phyloP scores from a whole-genome alignment of 2,329 filamentous ascomycete genomes.

The Exophiala oligosperma region DNA sequence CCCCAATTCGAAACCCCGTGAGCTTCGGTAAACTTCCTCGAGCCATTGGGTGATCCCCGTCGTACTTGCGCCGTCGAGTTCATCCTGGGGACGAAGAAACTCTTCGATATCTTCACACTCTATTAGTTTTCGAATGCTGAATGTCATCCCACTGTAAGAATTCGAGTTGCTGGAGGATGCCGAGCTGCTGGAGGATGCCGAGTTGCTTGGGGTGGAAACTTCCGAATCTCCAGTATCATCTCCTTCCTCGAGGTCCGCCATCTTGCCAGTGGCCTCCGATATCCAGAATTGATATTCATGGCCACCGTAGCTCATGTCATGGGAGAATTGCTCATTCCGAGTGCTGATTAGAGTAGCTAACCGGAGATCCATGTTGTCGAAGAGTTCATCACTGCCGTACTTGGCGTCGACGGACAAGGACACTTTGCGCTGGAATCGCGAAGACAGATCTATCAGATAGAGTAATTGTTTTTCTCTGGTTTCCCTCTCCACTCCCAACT shows the following conservation, averaged over 20 bases:
- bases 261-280: background rate
- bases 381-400: slow-evolving; percentile 38
- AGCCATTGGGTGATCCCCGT: background rate
- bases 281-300: slow-evolving; percentile 31
- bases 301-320: slow-evolving; percentile 29
- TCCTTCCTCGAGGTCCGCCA: too few species aligned
- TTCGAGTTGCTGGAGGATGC: too few species aligned
- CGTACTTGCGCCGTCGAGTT: too few species aligned
- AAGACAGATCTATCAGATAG: slow-evolving; percentile 41
- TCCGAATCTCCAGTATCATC: too few species aligned
- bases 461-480: slow-evolving; percentile 37
- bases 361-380: slow-evolving; percentile 34
- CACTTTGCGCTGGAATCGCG: slow-evolving; percentile 40
- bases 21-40: background rate
- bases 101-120: background rate
- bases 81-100: background rate
- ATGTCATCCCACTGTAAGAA: too few species aligned
- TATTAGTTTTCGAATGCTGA: background rate
- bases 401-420: slow-evolving; percentile 37
- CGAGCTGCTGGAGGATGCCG: too few species aligned
- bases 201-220: too few species aligned
- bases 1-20: slow-evolving; percentile 56
- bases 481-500: slow-evolving; percentile 38
- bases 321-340: too few species aligned
- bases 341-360: background rate